These are phyloP conservation scores for Xylaria acuta DNA, from an alignment of 495 filamentous ascomycete genomes.

Conservation along the genomic window DNA sequence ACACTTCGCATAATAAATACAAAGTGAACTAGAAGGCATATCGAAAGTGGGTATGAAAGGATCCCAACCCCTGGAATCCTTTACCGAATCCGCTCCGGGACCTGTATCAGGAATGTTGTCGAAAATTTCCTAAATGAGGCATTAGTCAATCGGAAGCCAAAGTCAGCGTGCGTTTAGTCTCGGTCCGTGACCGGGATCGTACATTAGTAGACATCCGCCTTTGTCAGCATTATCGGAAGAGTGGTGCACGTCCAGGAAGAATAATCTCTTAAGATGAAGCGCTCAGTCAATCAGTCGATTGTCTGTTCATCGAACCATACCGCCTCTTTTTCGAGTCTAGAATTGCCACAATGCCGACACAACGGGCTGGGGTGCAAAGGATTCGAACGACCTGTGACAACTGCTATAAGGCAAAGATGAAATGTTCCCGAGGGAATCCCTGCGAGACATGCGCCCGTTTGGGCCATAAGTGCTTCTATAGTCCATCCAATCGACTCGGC, in stretches of 20 bases:
- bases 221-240: neutral
- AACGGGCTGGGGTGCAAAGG: neutral
- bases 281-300: slow-evolving; percentile 11
- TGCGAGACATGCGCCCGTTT: slow-evolving; percentile 7
- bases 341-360: slow-evolving; percentile 4
- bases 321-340: neutral
- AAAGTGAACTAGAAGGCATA: neutral
- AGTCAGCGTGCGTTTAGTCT: neutral
- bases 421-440: slow-evolving; percentile 10
- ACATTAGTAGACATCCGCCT: neutral
- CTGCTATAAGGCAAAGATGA: slow-evolving; percentile 7
- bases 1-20: neutral
- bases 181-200: neutral
- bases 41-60: neutral
- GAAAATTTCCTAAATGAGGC: neutral
- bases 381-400: slow-evolving; percentile 4
- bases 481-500: slow-evolving; percentile 1
- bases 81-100: slow-evolving; percentile 3
- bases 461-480: slow-evolving; percentile 1
- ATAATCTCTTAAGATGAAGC: neutral
- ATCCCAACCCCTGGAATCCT: neutral
- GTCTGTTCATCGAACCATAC: neutral
- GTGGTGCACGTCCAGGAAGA: neutral
- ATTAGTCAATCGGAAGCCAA: slow-evolving; percentile 7
- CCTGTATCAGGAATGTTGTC: neutral